These are phyloP conservation scores for Hanseniaspora hatyaiensis DNA, from an alignment of 805 yeast species.

Conservation along the genomic window DNA sequence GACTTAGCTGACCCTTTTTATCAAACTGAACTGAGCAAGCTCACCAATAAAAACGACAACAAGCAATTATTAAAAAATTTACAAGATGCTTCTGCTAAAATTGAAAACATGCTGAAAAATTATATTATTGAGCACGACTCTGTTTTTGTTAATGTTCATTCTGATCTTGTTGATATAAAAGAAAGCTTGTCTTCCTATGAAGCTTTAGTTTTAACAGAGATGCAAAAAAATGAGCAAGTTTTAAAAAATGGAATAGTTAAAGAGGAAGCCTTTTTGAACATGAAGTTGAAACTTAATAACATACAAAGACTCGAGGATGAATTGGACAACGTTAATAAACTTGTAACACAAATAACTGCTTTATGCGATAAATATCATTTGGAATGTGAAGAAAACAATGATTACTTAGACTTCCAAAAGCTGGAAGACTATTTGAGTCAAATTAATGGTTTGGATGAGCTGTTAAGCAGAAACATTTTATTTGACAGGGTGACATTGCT, in stretches of 20 bases:
- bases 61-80: not conserved
- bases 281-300: conserved; percentile 4
- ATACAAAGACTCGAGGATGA: conserved; percentile 35
- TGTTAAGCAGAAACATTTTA: conserved; percentile 27
- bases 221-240: conserved; percentile 41
- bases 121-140: conserved; percentile 67
- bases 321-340: conserved; percentile 35
- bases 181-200: conserved; percentile 40
- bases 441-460: conserved; percentile 45
- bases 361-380: conserved; percentile 21
- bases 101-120: not conserved
- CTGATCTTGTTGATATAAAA: conserved; percentile 62
- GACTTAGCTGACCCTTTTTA: conserved; percentile 51
- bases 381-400: conserved; percentile 26
- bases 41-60: not conserved
- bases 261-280: not conserved
- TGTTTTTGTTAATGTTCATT: conserved; percentile 75
- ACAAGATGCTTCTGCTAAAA: not conserved
- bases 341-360: conserved; percentile 36
- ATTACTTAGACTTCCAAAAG: conserved; percentile 29
- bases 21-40: conserved; percentile 28
- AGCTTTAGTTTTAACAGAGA: conserved; percentile 38
- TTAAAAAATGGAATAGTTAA: conserved; percentile 39
- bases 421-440: conserved; percentile 40
- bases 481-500: conserved; percentile 27